Evolutionary conservation across 306 rosid genomes (phyloP).

Genomic region (Medicago truncatula): DNA sequence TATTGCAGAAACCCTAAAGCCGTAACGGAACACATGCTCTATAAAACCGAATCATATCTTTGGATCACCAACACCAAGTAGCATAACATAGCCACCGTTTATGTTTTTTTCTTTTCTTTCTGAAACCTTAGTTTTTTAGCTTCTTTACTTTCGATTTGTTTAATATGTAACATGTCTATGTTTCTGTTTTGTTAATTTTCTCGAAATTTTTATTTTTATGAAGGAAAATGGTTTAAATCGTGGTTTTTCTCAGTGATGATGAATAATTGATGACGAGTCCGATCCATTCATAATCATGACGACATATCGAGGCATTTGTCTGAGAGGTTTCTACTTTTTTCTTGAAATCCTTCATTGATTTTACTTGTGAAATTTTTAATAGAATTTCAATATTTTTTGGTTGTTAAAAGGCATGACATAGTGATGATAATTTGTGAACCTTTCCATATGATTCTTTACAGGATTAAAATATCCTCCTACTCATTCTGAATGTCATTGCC

Average conservation of each 20-base stretch:
- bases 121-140: not conserved
- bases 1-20: not conserved
- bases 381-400: not conserved
- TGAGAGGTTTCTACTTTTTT: not conserved
- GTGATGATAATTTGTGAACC: conserved; percentile 46
- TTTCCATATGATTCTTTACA: conserved; percentile 46
- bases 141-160: not conserved
- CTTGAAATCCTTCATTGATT: rapidly evolving
- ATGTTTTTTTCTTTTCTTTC: too few relatives aligned
- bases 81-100: not conserved
- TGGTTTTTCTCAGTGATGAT: not conserved
- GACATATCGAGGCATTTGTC: conserved; percentile 6
- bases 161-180: not conserved
- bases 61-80: too few relatives aligned
- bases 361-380: not conserved
- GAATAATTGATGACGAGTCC: not conserved
- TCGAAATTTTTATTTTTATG: not conserved
- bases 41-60: not conserved
- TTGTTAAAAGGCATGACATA: conserved; percentile 39
- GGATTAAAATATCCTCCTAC: conserved; percentile 78
- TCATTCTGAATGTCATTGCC: conserved; percentile 76
- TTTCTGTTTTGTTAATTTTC: not conserved
- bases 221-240: not conserved
- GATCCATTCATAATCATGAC: conserved; percentile 5
- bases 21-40: not conserved